Evolutionary conservation across 2,329 filamentous ascomycete genomes (phyloP).

Genomic region (Chaetomium strumarium): DNA sequence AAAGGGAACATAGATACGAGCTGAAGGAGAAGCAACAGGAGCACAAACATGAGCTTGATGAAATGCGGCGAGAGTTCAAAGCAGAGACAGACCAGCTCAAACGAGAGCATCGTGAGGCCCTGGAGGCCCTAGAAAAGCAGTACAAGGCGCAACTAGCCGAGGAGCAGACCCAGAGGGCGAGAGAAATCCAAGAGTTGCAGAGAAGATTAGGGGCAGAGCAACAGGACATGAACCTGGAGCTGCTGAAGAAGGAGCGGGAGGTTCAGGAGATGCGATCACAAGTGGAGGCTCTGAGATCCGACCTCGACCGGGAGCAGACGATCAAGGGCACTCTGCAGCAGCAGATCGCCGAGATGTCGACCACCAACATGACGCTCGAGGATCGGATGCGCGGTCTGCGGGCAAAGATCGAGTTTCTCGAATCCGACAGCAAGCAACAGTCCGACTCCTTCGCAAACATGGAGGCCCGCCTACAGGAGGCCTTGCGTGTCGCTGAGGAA

Average conservation of each 20-base stretch:
- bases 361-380: constrained; percentile 62
- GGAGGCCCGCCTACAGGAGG: constrained; percentile 73
- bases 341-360: constrained; percentile 52
- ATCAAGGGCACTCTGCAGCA: constrained; percentile 50
- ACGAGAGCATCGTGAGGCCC: constrained; percentile 60
- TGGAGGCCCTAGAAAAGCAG: constrained; percentile 58
- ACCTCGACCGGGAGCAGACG: constrained; percentile 57
- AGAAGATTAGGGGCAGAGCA: constrained; percentile 46
- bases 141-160: constrained; percentile 61
- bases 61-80: constrained; percentile 44
- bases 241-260: constrained; percentile 51
- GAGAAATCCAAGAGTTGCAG: constrained; percentile 62
- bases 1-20: constrained; percentile 42
- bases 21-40: constrained; percentile 49
- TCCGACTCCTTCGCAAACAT: constrained; percentile 79
- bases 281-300: constrained; percentile 41
- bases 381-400: constrained; percentile 68
- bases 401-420: constrained; percentile 80
- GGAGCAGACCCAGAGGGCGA: constrained; percentile 50
- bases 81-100: constrained; percentile 53
- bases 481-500: constrained; percentile 60
- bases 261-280: constrained; percentile 43
- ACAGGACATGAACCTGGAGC: constrained; percentile 41
- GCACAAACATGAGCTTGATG: constrained; percentile 51
- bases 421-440: constrained; percentile 84